Base-by-base conservation (phyloP, 768 basidiomycete genomes). In the Cyclocybe cylindracea region DNA sequence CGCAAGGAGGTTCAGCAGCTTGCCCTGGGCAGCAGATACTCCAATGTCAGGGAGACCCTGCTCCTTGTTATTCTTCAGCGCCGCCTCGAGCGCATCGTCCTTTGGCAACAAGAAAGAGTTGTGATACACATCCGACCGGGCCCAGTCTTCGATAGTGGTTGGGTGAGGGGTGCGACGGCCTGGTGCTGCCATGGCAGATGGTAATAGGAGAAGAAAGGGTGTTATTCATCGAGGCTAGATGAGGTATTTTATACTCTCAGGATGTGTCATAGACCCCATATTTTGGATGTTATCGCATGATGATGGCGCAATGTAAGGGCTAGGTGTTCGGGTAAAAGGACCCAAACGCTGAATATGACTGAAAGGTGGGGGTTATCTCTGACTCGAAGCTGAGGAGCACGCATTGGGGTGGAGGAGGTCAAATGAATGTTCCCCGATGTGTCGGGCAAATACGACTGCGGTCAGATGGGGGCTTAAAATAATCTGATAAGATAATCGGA, bases 21-120 rank as follows among this genome's bases (percentile, higher is more conserved):
- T 84, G 6, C 83, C 84, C 64, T 84, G 80, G 0, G 79, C 74
- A 8, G 73, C 62, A 45, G 74, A 76, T 36, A 83, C 80, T 2
- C 78, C 75, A 38, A 83, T 82, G 48, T 74, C 69, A n/a, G 79
- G 80, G 8, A 84, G 64, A 1, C 75, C 80, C n/a, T 78, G 65
- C 7, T 67, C 73, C 7, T 45, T 58, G 63, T 70, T 77, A 54
- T 76, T 71, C 57, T 72, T 65, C 10, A 72, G 58, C 0, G 73
- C 73, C 7, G 65, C 63, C 34, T 79, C 77, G 48, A 83, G 70
- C 10, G 62, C 61, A 2, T 66, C 66, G 54, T 84, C 82, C 16
- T 69, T 52, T 8, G 62, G 60, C 46, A 79, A 66, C 34, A 85
- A 72, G 68, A 78, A 81, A 4, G 76, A 77, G 66, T 82, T 82